Evolutionary conservation across 495 filamentous ascomycete genomes (phyloP).

Genomic region (Neurospora tetrasperma): DNA sequence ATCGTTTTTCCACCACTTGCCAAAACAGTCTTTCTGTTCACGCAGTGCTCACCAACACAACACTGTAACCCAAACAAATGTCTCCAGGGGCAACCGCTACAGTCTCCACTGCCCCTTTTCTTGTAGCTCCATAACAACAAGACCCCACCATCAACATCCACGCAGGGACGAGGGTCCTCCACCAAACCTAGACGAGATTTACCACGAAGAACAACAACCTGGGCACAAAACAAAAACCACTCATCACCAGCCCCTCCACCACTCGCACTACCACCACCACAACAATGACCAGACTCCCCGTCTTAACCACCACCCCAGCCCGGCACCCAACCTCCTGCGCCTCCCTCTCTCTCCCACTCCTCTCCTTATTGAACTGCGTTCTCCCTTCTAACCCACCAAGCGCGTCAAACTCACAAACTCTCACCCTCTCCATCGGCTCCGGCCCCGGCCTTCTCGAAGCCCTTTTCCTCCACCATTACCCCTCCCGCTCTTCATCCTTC

Average conservation of each 20-base stretch:
- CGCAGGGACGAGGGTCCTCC: background rate
- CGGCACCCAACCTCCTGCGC: slow-evolving; percentile 13
- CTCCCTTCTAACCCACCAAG: slow-evolving; percentile 2
- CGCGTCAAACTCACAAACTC: background rate
- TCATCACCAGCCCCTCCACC: background rate
- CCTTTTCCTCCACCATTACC: slow-evolving; percentile 9
- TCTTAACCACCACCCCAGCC: slow-evolving; percentile 2
- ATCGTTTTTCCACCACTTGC: background rate
- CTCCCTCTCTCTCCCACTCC: slow-evolving; percentile 15
- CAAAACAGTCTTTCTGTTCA: background rate
- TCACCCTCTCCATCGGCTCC: slow-evolving; percentile 15
- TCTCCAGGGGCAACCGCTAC: background rate
- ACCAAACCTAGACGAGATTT: background rate
- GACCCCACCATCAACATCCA: background rate
- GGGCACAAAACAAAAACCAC: background rate
- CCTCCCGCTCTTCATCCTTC: slow-evolving; percentile 3
- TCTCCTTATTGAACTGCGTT: slow-evolving; percentile 11
- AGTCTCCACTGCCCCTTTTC: background rate
- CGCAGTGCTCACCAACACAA: background rate
- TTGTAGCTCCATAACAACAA: background rate
- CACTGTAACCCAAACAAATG: background rate
- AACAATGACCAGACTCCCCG: slow-evolving; percentile 1
- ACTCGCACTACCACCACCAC: background rate
- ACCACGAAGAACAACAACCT: background rate
- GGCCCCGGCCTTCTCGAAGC: slow-evolving; percentile 20